These are phyloP conservation scores for Termitomyces sp. DNA, from an alignment of 768 basidiomycete species.

Conservation along the genomic window DNA sequence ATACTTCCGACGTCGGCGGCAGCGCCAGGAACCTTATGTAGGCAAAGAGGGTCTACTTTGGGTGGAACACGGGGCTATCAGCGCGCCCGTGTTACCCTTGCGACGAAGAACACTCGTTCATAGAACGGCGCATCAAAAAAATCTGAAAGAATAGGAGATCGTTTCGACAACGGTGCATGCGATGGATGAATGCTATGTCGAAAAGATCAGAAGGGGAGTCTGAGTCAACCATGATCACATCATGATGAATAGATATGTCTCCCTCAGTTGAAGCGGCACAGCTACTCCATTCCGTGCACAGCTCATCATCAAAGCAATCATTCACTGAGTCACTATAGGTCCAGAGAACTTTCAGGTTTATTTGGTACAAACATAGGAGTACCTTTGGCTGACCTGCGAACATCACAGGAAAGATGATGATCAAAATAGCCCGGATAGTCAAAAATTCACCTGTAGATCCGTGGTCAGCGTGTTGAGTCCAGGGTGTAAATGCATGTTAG, in stretches of 20 bases:
- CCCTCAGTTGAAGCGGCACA: neutral
- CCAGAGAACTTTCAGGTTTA: neutral
- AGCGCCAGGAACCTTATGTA: neutral
- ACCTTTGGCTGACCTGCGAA: neutral
- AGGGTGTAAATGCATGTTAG: neutral
- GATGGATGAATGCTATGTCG: neutral
- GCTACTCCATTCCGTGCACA: neutral
- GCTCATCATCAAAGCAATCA: too few relatives aligned
- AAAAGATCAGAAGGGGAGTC: neutral
- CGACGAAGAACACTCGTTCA: neutral
- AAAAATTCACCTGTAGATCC: neutral
- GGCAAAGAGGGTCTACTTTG: neutral
- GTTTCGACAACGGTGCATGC: neutral
- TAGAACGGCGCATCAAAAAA: neutral
- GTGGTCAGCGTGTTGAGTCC: neutral
- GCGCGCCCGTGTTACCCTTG: constrained; percentile 13
- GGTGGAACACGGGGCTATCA: constrained; percentile 6
- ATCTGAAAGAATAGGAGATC: neutral
- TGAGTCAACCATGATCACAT: neutral
- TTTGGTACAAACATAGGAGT: neutral
- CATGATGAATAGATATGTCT: neutral
- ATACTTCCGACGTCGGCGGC: constrained; percentile 8
- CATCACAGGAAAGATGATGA: neutral
- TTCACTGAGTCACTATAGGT: too few relatives aligned
- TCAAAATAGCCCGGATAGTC: neutral